These are phyloP conservation scores for Ascobolus immersus DNA, from an alignment of 495 filamentous ascomycete species.

Conservation along the genomic window DNA sequence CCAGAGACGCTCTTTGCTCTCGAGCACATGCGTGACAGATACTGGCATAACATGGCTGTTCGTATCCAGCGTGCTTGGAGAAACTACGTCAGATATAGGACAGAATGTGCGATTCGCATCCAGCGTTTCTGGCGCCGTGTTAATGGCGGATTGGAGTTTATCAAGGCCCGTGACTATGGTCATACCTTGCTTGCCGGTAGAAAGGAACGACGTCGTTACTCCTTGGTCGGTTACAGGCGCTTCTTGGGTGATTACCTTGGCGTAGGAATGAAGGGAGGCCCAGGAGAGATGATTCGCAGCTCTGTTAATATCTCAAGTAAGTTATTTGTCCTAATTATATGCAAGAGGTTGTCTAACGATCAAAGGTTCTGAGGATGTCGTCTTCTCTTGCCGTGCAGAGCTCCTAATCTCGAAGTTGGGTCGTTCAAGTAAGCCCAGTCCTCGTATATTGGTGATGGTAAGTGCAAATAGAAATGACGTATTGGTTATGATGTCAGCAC, in stretches of 20 bases:
- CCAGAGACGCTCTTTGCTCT: slow-evolving; percentile 93
- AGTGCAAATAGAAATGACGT: slow-evolving; percentile 10
- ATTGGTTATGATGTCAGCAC: slow-evolving; percentile 3
- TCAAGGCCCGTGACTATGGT: slow-evolving; percentile 73
- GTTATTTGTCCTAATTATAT: too few species aligned
- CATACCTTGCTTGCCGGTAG: slow-evolving; percentile 55
- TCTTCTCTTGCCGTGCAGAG: slow-evolving; percentile 82
- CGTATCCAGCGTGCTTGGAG: slow-evolving; percentile 94
- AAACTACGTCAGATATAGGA: slow-evolving; percentile 76
- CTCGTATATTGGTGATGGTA: slow-evolving; percentile 57
- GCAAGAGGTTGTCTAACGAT: slow-evolving; percentile 21
- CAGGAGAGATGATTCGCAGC: slow-evolving; percentile 55
- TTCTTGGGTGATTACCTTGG: slow-evolving; percentile 94
- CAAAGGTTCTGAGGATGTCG: slow-evolving; percentile 36
- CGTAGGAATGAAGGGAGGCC: slow-evolving; percentile 50
- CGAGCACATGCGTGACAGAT: slow-evolving; percentile 89
- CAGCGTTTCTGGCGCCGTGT: slow-evolving; percentile 87
- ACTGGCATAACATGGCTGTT: slow-evolving; percentile 99
- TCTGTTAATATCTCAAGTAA: too few species aligned
- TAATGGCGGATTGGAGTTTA: slow-evolving; percentile 61
- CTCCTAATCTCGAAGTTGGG: slow-evolving; percentile 80
- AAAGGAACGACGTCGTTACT: slow-evolving; percentile 79
- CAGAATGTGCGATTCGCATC: slow-evolving; percentile 78
- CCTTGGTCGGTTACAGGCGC: slow-evolving; percentile 64
- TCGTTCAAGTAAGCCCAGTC: slow-evolving; percentile 74